Evolutionary conservation across 2,329 filamentous ascomycete species (phyloP).

Genomic region (Fusarium siculi): DNA sequence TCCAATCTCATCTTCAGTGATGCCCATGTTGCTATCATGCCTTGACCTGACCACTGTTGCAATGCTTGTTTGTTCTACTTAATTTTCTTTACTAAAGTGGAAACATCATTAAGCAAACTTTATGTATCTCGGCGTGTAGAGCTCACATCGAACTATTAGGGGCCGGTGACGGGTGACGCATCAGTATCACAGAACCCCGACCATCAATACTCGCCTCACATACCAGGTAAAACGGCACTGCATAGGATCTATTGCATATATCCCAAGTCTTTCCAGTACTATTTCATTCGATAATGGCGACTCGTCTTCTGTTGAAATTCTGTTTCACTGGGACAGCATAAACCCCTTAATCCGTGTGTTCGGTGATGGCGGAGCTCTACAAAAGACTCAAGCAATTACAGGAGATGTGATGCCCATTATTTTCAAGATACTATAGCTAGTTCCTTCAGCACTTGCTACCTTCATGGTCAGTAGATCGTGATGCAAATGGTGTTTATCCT

Average conservation of each 20-base stretch:
- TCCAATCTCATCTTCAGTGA: not conserved
- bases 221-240: not conserved
- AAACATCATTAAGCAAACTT: not conserved
- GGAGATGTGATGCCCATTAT: not conserved
- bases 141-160: not conserved
- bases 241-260: not conserved
- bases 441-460: accelerated
- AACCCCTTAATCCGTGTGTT: not conserved
- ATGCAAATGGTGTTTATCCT: not conserved
- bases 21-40: not conserved
- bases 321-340: not conserved
- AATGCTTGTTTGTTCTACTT: not conserved
- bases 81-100: too few relatives aligned
- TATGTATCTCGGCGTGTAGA: too few relatives aligned
- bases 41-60: not conserved
- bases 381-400: not conserved
- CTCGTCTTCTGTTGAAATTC: too few relatives aligned
- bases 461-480: not conserved
- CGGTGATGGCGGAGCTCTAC: too few relatives aligned
- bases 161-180: not conserved
- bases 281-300: not conserved
- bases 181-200: not conserved
- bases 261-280: not conserved
- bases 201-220: not conserved
- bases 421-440: too few relatives aligned